A percentile compares a stretch with the other conserved stretches of the same genome.
Conservation (phyloP, 257 asterid species). For the Fraxinus americana region DNA sequence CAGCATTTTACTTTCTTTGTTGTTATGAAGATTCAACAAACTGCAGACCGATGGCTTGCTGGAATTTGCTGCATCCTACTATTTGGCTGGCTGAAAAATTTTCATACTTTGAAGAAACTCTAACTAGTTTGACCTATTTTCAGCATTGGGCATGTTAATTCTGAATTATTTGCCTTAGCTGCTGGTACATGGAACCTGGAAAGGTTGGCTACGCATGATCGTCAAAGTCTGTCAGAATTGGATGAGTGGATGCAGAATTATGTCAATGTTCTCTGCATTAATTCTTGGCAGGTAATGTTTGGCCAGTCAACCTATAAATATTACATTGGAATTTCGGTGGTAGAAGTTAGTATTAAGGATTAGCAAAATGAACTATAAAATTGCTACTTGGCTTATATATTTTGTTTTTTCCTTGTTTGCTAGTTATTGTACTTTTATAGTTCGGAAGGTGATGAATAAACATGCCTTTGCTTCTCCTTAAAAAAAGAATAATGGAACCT, state of each 20-base stretch:
- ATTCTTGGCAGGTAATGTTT: conserved; percentile 91
- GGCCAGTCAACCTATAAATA: background rate
- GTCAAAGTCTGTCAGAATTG: conserved; percentile 39
- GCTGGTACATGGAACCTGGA: conserved; percentile 60
- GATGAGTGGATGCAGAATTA: conserved; percentile 71
- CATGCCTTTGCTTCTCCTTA: conserved; percentile 14
- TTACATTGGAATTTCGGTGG: background rate
- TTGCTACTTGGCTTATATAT: background rate
- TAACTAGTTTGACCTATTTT: conserved; percentile 33
- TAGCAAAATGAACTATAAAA: background rate
- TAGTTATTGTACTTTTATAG: background rate
- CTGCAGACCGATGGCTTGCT: conserved; percentile 18
- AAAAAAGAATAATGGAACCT: background rate
- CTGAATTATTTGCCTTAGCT: conserved; percentile 77
- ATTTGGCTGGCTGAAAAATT: conserved; percentile 8
- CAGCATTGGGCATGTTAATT: conserved; percentile 91
- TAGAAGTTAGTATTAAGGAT: background rate
- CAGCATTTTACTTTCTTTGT: conserved; percentile 14
- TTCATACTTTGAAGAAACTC: conserved; percentile 14
- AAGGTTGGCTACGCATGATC: conserved; percentile 30
- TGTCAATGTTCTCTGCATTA: conserved; percentile 82
- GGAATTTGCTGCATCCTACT: conserved; percentile 5
- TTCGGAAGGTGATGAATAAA: conserved; percentile 1
- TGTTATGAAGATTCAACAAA: conserved; percentile 1
- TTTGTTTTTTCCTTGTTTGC: background rate